These are phyloP conservation scores for Geotrichum bryndzae DNA, from an alignment of 1,139 yeast genomes.

Conservation along the genomic window DNA sequence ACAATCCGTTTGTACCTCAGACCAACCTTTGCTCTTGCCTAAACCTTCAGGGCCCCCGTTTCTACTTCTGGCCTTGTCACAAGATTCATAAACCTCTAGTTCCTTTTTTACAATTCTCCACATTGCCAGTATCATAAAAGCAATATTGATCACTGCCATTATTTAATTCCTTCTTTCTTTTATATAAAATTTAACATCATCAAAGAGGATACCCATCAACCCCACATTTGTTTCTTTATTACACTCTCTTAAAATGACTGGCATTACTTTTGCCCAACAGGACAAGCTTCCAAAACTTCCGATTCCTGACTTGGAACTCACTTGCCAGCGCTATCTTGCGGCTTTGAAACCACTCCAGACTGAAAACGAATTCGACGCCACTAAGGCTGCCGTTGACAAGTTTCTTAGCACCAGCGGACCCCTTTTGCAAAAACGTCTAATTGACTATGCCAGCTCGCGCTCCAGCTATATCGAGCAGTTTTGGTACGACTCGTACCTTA, in stretches of 20 bases:
- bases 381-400: slow-evolving; percentile 52
- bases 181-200: too few relatives aligned
- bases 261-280: slow-evolving; percentile 50
- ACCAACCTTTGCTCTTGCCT: too few relatives aligned
- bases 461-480: slow-evolving; percentile 85
- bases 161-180: too few relatives aligned
- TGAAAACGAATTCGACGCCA: slow-evolving; percentile 56
- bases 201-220: too few relatives aligned
- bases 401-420: slow-evolving; percentile 56
- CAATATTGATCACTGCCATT: too few relatives aligned
- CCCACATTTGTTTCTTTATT: too few relatives aligned
- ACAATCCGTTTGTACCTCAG: too few relatives aligned
- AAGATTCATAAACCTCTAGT: not conserved
- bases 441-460: slow-evolving; percentile 55
- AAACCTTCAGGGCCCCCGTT: too few relatives aligned
- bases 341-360: slow-evolving; percentile 68
- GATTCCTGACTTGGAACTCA: slow-evolving; percentile 63
- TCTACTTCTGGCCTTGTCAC: too few relatives aligned
- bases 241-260: slow-evolving; percentile 3
- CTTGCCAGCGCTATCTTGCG: slow-evolving; percentile 57
- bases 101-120: too few relatives aligned
- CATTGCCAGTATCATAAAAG: too few relatives aligned
- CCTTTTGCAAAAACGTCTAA: slow-evolving; percentile 55
- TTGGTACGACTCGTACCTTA: slow-evolving; percentile 85
- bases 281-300: slow-evolving; percentile 58